These are phyloP conservation scores for Phytophthora foliorum DNA, from an alignment of 352 stramenopile species.

Conservation along the genomic window DNA sequence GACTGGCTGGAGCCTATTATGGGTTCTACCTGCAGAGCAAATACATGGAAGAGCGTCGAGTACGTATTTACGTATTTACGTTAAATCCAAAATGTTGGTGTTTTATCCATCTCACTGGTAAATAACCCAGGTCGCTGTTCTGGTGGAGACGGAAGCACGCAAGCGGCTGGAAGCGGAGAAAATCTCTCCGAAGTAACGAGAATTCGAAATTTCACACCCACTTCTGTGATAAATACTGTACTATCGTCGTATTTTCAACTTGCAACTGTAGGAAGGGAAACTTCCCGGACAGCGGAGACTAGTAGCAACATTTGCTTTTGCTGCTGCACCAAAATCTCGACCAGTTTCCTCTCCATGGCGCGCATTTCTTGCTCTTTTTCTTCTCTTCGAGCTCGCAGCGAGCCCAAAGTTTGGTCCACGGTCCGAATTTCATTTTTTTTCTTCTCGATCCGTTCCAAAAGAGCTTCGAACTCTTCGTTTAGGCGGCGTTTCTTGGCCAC, in stretches of 20 bases:
- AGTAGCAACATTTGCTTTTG: conserved; percentile 80
- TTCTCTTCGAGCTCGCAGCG: conserved; percentile 60
- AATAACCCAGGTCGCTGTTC: conserved; percentile 53
- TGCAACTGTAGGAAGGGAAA: conserved; percentile 26
- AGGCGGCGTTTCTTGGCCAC: conserved; percentile 83
- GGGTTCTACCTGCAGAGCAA: conserved; percentile 89
- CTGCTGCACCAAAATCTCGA: conserved; percentile 88
- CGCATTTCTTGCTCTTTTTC: conserved; percentile 87
- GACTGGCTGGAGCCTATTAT: conserved; percentile 77
- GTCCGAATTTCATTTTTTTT: conserved; percentile 71
- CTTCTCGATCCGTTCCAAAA: conserved; percentile 78
- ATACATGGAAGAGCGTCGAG: conserved; percentile 82
- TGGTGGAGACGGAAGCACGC: conserved; percentile 73
- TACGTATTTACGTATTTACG: conserved; percentile 25
- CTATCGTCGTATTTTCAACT: conserved; percentile 7
- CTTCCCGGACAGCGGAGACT: conserved; percentile 57
- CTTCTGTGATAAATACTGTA: conserved; percentile 32
- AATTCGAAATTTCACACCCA: conserved; percentile 8
- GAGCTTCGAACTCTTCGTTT: conserved; percentile 83
- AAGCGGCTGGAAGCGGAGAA: conserved; percentile 68
- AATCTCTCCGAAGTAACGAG: conserved; percentile 14
- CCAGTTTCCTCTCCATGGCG: conserved; percentile 78
- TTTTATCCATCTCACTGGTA: background rate
- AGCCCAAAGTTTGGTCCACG: conserved; percentile 69
- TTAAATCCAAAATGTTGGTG: background rate